Evolutionary conservation across 345 rosid genomes (phyloP).

Genomic region (Geranium brycei): DNA sequence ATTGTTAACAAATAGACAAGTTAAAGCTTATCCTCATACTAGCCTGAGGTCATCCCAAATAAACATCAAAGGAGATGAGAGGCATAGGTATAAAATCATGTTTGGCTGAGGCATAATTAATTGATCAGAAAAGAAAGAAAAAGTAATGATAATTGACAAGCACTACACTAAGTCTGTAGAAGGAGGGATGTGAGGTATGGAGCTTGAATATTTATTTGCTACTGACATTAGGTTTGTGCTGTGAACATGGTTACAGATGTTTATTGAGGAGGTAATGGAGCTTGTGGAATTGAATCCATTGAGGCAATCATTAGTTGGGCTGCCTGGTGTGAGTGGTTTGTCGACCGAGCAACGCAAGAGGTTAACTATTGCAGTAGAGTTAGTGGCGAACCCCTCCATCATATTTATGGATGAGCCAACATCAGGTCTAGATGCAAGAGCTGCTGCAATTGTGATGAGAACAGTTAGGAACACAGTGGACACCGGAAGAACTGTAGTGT

Average conservation of each 20-base stretch:
- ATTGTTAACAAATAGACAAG: no score
- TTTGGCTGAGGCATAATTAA: no score
- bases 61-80: no score
- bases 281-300: not conserved
- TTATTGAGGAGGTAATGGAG: not conserved
- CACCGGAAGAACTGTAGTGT: constrained; percentile 81
- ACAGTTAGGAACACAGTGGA: constrained; percentile 85
- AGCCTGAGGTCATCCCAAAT: no score
- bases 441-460: constrained; percentile 92
- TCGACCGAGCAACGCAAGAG: constrained; percentile 85
- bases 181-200: no score
- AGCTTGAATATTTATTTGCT: no score
- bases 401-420: constrained; percentile 96
- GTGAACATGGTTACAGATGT: not conserved
- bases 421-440: constrained; percentile 91
- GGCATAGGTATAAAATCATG: no score
- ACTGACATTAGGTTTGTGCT: no score
- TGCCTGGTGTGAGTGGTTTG: constrained; percentile 76
- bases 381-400: constrained; percentile 86
- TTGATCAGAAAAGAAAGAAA: no score
- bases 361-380: constrained; percentile 84
- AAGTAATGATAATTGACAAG: no score
- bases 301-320: constrained; percentile 46
- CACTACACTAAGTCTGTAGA: no score
- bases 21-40: no score